phyloP scores from a whole-genome alignment of 257 asterid species.

The Agastache rugosa region DNA sequence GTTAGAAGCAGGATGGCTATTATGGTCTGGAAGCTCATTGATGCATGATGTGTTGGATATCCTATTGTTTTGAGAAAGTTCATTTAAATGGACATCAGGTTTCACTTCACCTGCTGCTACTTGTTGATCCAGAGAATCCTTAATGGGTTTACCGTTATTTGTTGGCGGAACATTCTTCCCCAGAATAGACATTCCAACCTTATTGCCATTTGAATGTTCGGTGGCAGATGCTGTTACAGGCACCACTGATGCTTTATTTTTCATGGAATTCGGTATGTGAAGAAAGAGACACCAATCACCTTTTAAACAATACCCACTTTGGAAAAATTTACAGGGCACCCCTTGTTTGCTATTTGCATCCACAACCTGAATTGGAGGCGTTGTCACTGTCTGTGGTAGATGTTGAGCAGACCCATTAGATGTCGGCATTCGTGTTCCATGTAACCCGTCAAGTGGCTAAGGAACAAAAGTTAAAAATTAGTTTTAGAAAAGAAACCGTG shows the following conservation, averaged over 20 bases:
- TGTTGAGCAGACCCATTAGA: constrained; percentile 44
- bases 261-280: constrained; percentile 46
- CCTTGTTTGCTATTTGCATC: constrained; percentile 45
- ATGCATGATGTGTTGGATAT: constrained; percentile 8
- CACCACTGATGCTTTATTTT: constrained; percentile 41
- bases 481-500: not conserved
- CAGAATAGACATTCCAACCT: constrained; percentile 29
- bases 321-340: constrained; percentile 59
- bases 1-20: constrained; percentile 8
- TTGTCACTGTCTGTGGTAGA: constrained; percentile 36
- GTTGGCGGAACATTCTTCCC: constrained; percentile 40
- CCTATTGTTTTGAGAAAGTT: constrained; percentile 30
- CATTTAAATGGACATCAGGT: constrained; percentile 35
- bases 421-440: constrained; percentile 47
- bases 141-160: constrained; percentile 35
- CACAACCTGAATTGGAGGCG: constrained; percentile 37
- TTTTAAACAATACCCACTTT: constrained; percentile 53
- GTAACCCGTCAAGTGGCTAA: constrained; percentile 65
- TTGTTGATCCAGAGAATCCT: constrained; percentile 30
- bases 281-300: constrained; percentile 63
- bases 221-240: constrained; percentile 30
- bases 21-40: constrained; percentile 25
- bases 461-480: constrained; percentile 11
- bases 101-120: constrained; percentile 31
- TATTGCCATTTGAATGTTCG: constrained; percentile 32